A percentile compares a stretch with the other conserved stretches of the same genome.
phyloP scores from a whole-genome alignment of 225 moss, liverwort and hornwort genomes.

The Physcomitrellopsis africana region DNA sequence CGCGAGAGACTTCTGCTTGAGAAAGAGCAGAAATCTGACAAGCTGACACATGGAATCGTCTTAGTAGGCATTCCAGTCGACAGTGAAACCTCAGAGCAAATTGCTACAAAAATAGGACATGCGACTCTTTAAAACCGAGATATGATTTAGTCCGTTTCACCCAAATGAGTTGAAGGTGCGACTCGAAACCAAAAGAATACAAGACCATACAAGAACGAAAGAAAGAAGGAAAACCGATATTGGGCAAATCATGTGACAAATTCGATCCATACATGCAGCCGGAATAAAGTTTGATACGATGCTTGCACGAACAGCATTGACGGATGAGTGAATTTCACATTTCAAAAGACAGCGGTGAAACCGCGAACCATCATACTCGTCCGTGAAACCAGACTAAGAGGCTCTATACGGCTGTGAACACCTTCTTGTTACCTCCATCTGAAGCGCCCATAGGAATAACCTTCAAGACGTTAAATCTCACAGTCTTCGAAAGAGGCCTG shows the following conservation, averaged over 20 bases:
- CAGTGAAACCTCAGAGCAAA: too few relatives aligned
- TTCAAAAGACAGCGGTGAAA: slow-evolving; percentile 27
- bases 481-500: slow-evolving; percentile 64
- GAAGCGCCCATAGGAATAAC: slow-evolving; percentile 64
- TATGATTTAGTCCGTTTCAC: too few relatives aligned
- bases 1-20: too few relatives aligned
- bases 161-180: too few relatives aligned
- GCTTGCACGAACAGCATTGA: background rate
- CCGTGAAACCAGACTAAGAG: slow-evolving; percentile 25
- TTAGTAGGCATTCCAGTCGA: too few relatives aligned
- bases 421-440: slow-evolving; percentile 70
- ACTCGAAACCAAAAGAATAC: too few relatives aligned
- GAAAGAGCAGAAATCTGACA: too few relatives aligned
- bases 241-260: background rate
- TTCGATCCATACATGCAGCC: background rate
- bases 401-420: slow-evolving; percentile 58
- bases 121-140: too few relatives aligned
- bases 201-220: too few relatives aligned
- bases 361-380: slow-evolving; percentile 29
- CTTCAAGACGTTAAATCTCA: slow-evolving; percentile 66
- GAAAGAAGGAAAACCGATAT: background rate
- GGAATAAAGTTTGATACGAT: background rate
- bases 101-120: too few relatives aligned
- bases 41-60: too few relatives aligned
- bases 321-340: slow-evolving; percentile 43